Evolutionary conservation across 208 protist species (phyloP), one percentile per base, ranked within the genome.

Genomic region (Porcisia hertigi): DNA sequence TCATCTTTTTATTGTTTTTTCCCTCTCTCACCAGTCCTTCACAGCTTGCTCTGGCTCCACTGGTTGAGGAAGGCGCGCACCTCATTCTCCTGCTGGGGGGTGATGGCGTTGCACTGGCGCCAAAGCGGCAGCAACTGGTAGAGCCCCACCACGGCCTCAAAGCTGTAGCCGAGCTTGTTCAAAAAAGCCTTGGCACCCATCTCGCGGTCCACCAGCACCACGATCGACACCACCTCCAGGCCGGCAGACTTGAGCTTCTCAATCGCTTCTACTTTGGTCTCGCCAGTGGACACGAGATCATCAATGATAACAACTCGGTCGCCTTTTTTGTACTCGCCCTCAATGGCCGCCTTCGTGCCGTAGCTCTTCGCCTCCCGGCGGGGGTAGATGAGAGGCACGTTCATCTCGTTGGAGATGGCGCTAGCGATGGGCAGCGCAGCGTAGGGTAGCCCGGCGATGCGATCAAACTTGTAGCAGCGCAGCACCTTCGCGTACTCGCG

Each of bases 241-340:
- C 94, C 95, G 7, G 88, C 94, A 7, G 85, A 83, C 80, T 87
- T 91, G 6, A 97, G 82, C 76, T 97, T 94, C 67, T 96, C 92
- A 58, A 96, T 94, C n/a, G 97, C 97, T 89, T 99, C 97, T 39
- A 98, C 81, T 72, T 99, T 98, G 43, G 90, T 98, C 73, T 94
- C 94, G 34, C 98, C 98, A 25, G 92, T 98, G 8, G 97, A 98
- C 1, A 99, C 96, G 73, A 99, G 87, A 78, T 99, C 98, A 77
- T 99, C 98, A 70, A 99, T 93, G 43, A 99, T 92, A 53, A 97
- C 87, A 30, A 94, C 86, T 52, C 89, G 96, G 39, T 98, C 91
- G 53, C 95, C 95, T 69, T 93, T 89, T 71, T 94, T 93, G 87
- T 96, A 98, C 71, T 92, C 89, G 71, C 98, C 98, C 85, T 99